A percentile compares a stretch with the other conserved stretches of the same genome.
Conservation (phyloP, 306 rosid genomes). For the Vigna nakashimae region DNA sequence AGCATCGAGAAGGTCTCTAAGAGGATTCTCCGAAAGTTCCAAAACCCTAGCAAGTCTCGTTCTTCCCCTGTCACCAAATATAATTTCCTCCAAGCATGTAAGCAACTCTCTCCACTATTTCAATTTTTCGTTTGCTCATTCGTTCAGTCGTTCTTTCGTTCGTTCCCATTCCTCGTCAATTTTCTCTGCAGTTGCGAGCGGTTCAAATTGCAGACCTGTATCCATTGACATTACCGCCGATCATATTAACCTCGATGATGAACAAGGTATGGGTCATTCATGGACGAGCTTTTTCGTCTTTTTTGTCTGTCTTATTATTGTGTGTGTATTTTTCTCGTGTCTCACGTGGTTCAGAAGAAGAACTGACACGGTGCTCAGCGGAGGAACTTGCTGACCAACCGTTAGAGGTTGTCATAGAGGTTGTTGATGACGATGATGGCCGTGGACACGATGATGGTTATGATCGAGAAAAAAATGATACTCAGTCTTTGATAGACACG, state of each 20-base stretch:
- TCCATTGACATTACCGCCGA: constrained; percentile 19
- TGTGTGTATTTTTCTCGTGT: constrained; percentile 34
- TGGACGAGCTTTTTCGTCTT: neutral
- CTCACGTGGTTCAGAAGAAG: constrained; percentile 35
- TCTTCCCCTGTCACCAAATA: constrained; percentile 57
- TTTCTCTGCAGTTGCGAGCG: constrained; percentile 43
- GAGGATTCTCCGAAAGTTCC: constrained; percentile 34
- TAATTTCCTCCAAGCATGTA: constrained; percentile 58
- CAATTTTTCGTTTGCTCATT: neutral
- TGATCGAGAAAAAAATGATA: constrained; percentile 7
- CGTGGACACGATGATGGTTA: neutral
- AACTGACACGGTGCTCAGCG: constrained; percentile 4
- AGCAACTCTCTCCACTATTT: constrained; percentile 26
- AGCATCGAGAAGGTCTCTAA: constrained; percentile 35
- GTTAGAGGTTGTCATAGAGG: constrained; percentile 43
- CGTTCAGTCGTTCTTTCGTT: neutral
- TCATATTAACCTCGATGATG: constrained; percentile 55
- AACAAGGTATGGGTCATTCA: constrained; percentile 46
- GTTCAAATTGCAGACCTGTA: constrained; percentile 32
- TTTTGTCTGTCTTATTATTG: neutral
- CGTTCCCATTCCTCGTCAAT: neutral
- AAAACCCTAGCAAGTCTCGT: constrained; percentile 48
- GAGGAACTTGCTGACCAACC: constrained; percentile 33
- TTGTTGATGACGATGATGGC: neutral
- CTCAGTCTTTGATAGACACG: constrained; percentile 19